phyloP scores from a whole-genome alignment of 805 yeast genomes.

The Wickerhamiella musiphila region DNA sequence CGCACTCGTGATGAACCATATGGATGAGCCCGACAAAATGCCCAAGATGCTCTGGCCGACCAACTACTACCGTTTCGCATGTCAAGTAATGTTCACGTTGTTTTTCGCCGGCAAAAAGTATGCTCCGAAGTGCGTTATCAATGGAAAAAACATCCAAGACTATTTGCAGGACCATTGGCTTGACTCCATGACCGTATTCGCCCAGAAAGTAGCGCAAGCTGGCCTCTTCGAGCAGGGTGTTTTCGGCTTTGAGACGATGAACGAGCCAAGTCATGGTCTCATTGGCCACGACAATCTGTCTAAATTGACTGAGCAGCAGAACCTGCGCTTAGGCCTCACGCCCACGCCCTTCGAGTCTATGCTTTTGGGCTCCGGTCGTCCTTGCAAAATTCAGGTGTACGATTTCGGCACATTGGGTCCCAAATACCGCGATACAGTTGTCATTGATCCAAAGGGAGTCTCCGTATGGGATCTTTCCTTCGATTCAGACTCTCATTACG shows the following conservation, averaged over 20 bases:
- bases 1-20: constrained; percentile 49
- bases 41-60: constrained; percentile 92
- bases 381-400: constrained; percentile 50
- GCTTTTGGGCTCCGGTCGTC: constrained; percentile 56
- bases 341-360: constrained; percentile 64
- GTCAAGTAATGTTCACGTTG: constrained; percentile 67
- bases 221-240: constrained; percentile 34
- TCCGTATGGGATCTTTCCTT: constrained; percentile 47
- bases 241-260: constrained; percentile 68
- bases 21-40: constrained; percentile 29
- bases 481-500: constrained; percentile 39
- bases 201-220: constrained; percentile 29
- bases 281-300: constrained; percentile 43
- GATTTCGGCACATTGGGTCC: constrained; percentile 62
- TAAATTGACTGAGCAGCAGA: constrained; percentile 34
- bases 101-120: constrained; percentile 64
- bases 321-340: constrained; percentile 55
- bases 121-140: constrained; percentile 57
- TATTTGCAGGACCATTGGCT: constrained; percentile 51
- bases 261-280: constrained; percentile 71
- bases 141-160: constrained; percentile 62
- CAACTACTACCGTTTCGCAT: constrained; percentile 60
- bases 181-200: constrained; percentile 33
- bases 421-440: constrained; percentile 34
- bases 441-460: constrained; percentile 47